Conservation (phyloP, 2,329 filamentous ascomycete species). For the Geosmithia flava region DNA sequence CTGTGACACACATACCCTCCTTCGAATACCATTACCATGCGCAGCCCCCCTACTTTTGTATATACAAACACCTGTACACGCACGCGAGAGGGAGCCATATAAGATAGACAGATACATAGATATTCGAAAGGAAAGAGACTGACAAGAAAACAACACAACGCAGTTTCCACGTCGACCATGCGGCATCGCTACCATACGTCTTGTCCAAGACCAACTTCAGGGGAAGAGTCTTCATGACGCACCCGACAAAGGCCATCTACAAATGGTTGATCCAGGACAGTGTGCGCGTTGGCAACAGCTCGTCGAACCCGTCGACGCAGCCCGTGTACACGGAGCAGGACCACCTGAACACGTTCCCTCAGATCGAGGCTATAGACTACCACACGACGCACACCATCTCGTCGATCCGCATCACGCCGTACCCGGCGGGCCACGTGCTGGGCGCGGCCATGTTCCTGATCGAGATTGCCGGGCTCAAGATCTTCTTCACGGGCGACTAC, state of each 20-base stretch:
- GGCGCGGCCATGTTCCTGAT: slow-evolving; percentile 98
- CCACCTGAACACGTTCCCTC: slow-evolving; percentile 81
- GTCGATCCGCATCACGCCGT: slow-evolving; percentile 91
- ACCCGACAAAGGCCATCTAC: slow-evolving; percentile 98
- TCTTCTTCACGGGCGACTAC: slow-evolving; percentile 97
- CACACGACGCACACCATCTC: slow-evolving; percentile 96
- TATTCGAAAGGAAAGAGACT: not conserved
- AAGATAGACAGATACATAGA: not conserved
- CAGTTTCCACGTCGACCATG: slow-evolving; percentile 97
- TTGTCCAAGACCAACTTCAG: slow-evolving; percentile 96
- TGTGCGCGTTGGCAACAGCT: slow-evolving; percentile 71
- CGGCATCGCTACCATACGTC: slow-evolving; percentile 96
- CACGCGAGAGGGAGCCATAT: not conserved
- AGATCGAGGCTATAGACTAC: slow-evolving; percentile 96
- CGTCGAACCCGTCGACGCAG: slow-evolving; percentile 51
- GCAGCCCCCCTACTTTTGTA: not conserved
- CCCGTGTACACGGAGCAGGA: slow-evolving; percentile 91
- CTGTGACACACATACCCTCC: slow-evolving; percentile 2
- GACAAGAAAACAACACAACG: not conserved
- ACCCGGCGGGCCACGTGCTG: slow-evolving; percentile 93
- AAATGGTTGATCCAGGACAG: slow-evolving; percentile 99
- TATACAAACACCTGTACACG: not conserved
- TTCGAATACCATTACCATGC: not conserved
- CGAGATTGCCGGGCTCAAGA: slow-evolving; percentile 91
- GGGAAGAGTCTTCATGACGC: slow-evolving; percentile 96